These are phyloP conservation scores for Ramalina intermedia DNA, from an alignment of 495 filamentous ascomycete genomes.

Conservation along the genomic window DNA sequence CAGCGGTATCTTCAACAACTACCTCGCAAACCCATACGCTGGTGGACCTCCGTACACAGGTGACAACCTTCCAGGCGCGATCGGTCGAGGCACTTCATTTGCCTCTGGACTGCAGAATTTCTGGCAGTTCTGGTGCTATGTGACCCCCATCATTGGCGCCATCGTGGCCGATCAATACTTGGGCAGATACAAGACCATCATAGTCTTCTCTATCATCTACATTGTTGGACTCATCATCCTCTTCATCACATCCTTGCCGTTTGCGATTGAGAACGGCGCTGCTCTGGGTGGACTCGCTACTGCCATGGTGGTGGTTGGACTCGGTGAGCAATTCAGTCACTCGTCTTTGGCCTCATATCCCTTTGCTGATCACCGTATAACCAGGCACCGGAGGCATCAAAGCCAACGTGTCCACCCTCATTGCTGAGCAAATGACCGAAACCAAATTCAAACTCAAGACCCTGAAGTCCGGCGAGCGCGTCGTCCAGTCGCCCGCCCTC, in stretches of 20 bases:
- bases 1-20: constrained; percentile 30
- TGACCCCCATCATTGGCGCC: constrained; percentile 53
- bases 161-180: constrained; percentile 60
- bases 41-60: constrained; percentile 30
- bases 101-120: background rate
- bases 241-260: constrained; percentile 33
- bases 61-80: constrained; percentile 26
- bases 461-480: constrained; percentile 50
- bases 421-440: constrained; percentile 56
- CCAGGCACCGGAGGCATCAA: constrained; percentile 60
- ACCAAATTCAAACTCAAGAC: constrained; percentile 41
- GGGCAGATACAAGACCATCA: constrained; percentile 56
- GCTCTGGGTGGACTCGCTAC: constrained; percentile 36
- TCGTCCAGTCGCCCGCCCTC: constrained; percentile 60
- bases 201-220: constrained; percentile 37
- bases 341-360: background rate
- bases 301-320: constrained; percentile 21
- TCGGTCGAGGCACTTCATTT: constrained; percentile 28
- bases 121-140: constrained; percentile 54
- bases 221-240: constrained; percentile 33
- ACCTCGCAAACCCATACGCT: constrained; percentile 36
- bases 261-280: constrained; percentile 21
- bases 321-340: background rate
- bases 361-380: constrained; percentile 24
- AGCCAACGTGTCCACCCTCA: constrained; percentile 40